Base-by-base conservation (phyloP, 73 alveolate genomes). In the Uronychia setigera region DNA sequence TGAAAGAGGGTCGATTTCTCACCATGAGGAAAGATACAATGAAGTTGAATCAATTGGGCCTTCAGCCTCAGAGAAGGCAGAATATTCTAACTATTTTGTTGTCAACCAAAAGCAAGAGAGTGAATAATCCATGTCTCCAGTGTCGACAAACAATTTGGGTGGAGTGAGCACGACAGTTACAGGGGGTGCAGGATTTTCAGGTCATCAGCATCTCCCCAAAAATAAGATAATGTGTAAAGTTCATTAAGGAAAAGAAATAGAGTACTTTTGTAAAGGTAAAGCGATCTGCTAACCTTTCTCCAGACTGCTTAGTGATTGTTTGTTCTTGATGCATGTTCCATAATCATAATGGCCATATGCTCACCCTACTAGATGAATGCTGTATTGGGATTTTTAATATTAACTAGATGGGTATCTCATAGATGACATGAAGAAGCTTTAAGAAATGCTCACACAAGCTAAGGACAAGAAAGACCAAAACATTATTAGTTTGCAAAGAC, bases 331-430 rank as follows among this genome's bases (percentile, higher is more conserved):
- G 96, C 85, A 87, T 92, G 86, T 87, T 92, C 59, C 90, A 75
- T 34, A 82, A 77, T 57, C 96, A 92, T 75, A 92, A 92, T 83
- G 96, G 96, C 29, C 96, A 92, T 79, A 33, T 79, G 33, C 78
- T 92, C 35, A 78, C 88, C 35, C 74, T 85, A 78, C 75, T 92
- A 33, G 88, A 83, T 28, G 96, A 92, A 19, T 46, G 67, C 67
- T 46, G 67, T 46, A 46, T n/a, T n/a, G 19, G 67, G 67, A 46
- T 11, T 46, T 46, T 19, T 46, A 5, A 46, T 46, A 5, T n/a
- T n/a, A n/a, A n/a, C 67, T 19, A 46, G 67, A 46, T 46, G 19
- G 67, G 67, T 46, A 11, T 19, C 67, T 46, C 5, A 46, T 46
- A 5, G 67, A 46, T 19, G 67, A 46, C 67, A 46, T 46, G 67